Evolutionary conservation across 108 stramenopile genomes (phyloP).

Genomic region (Nitzschia sp.): DNA sequence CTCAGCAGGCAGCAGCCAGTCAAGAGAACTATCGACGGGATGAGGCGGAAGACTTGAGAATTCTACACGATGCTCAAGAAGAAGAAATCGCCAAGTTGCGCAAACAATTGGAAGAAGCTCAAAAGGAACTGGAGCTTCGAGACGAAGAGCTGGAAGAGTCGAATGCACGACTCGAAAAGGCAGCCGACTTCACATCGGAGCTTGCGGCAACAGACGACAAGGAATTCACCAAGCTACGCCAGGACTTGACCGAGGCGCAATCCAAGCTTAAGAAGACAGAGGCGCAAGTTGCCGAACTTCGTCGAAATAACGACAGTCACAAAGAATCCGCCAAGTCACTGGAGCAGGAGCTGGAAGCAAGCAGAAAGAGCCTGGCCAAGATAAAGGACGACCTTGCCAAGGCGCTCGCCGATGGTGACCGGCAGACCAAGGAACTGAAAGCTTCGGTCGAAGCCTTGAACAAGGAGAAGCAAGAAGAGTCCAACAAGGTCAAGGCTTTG

Average conservation of each 20-base stretch:
- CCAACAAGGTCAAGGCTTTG: neutral
- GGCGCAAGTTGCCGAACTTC: neutral
- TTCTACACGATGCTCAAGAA: conserved; percentile 50
- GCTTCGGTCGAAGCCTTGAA: conserved; percentile 1
- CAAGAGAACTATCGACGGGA: conserved; percentile 54
- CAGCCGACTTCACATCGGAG: neutral
- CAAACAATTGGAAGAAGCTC: conserved; percentile 47
- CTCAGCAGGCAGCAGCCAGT: conserved; percentile 42
- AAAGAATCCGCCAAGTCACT: neutral
- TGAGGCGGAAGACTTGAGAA: conserved; percentile 53
- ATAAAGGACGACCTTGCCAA: neutral
- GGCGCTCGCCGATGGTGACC: neutral
- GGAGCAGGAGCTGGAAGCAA: neutral
- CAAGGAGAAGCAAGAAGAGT: conserved; percentile 5
- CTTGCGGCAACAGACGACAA: neutral
- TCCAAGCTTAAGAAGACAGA: neutral
- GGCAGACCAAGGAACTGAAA: neutral
- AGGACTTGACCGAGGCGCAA: neutral
- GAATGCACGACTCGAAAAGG: conserved; percentile 5
- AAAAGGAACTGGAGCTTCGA: conserved; percentile 36
- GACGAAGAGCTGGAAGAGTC: conserved; percentile 49
- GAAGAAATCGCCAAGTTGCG: conserved; percentile 48
- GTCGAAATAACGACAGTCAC: neutral
- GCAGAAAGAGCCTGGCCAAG: conserved; percentile 1
- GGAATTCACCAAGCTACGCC: neutral